Evolutionary conservation across 495 filamentous ascomycete genomes (phyloP).

Genomic region (Saxophila tyrrhenica): DNA sequence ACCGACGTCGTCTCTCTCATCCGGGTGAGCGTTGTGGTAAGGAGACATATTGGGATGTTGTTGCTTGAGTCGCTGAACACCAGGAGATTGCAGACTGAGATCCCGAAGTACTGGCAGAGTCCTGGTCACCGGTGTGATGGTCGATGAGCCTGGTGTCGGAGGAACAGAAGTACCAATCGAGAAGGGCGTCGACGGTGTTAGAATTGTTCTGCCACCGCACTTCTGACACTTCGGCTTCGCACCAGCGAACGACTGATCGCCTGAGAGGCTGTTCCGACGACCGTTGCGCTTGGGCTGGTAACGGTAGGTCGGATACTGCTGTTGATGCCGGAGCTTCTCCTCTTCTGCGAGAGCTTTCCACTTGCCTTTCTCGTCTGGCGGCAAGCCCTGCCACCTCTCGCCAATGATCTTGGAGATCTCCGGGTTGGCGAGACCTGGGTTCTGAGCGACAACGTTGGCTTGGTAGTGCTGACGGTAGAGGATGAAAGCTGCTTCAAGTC

Average conservation of each 20-base stretch:
- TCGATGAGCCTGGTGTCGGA: slow-evolving; percentile 22
- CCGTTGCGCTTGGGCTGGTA: slow-evolving; percentile 81
- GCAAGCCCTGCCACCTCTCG: slow-evolving; percentile 72
- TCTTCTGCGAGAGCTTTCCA: slow-evolving; percentile 93
- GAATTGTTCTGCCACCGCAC: slow-evolving; percentile 53
- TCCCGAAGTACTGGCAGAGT: slow-evolving; percentile 35
- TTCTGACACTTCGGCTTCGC: slow-evolving; percentile 43
- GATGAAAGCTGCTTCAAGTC: slow-evolving; percentile 68
- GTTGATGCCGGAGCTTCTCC: slow-evolving; percentile 82
- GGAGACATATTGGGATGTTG: neutral
- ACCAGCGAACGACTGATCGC: slow-evolving; percentile 9
- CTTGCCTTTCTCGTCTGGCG: slow-evolving; percentile 62
- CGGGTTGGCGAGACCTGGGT: slow-evolving; percentile 87
- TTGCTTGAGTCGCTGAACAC: neutral
- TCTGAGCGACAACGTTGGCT: slow-evolving; percentile 60
- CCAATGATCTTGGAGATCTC: slow-evolving; percentile 98
- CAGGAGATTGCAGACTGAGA: slow-evolving; percentile 27
- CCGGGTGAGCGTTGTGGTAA: slow-evolving; percentile 8
- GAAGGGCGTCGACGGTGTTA: slow-evolving; percentile 28
- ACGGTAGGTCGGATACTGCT: slow-evolving; percentile 84
- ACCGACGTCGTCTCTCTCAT: slow-evolving; percentile 21
- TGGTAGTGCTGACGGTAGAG: slow-evolving; percentile 94
- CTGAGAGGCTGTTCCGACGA: slow-evolving; percentile 12
- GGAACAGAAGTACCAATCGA: slow-evolving; percentile 27
- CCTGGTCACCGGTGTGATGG: slow-evolving; percentile 24